These are phyloP conservation scores for Hymenoscyphus albidus DNA, from an alignment of 2,329 filamentous ascomycete genomes.

Conservation along the genomic window DNA sequence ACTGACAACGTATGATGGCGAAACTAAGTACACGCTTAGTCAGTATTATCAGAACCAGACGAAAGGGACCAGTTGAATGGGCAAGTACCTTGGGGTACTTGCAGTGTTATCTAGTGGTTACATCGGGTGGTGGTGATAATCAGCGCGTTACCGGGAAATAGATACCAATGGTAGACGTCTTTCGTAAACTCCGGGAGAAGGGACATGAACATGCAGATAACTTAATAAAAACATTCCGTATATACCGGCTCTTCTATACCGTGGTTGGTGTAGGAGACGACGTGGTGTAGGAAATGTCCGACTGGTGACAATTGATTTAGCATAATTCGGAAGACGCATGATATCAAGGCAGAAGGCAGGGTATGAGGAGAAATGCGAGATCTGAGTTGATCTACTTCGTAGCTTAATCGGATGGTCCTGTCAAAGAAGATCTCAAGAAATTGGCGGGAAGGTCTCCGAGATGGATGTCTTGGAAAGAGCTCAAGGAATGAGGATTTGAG, in stretches of 20 bases:
- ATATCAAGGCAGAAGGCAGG: constrained; percentile 2
- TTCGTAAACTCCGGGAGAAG: constrained; percentile 1
- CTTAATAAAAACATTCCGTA: background rate
- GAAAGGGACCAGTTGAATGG: background rate
- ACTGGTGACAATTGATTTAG: background rate
- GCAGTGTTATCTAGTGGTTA: background rate
- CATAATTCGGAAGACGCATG: background rate
- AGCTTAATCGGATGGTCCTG: no score
- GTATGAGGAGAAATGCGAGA: constrained; percentile 6
- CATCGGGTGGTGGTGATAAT: background rate
- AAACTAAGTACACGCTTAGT: constrained; percentile 23
- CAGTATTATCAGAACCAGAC: constrained; percentile 15
- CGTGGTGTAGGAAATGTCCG: background rate
- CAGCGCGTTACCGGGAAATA: background rate
- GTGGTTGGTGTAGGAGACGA: background rate
- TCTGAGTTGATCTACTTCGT: background rate
- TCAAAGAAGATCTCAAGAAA: background rate
- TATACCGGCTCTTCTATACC: background rate
- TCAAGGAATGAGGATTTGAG: no score
- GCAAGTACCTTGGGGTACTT: background rate
- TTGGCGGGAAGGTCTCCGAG: constrained; percentile 4
- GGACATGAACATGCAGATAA: background rate
- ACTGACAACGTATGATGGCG: constrained; percentile 20
- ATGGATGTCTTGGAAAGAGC: background rate
- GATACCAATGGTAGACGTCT: background rate